Base-by-base conservation (phyloP, 2,329 filamentous ascomycete genomes). In the Cladosporium austrohemisphaericum region DNA sequence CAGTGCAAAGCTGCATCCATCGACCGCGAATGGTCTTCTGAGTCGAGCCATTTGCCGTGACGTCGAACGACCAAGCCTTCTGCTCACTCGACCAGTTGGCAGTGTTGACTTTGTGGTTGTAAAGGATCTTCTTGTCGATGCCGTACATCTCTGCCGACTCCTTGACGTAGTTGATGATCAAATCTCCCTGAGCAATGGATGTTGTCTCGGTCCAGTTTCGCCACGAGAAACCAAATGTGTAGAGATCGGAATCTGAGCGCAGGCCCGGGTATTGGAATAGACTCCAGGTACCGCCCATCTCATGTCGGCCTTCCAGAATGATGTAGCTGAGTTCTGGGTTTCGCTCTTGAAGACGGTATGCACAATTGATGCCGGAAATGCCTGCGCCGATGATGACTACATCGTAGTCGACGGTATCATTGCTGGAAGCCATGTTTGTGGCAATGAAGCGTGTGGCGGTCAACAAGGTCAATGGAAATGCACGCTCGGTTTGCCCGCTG, bases 211-310 rank as follows among this genome's bases (percentile, higher is more conserved):
- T 69, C 86, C 86, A 91, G 0, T 84, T 83, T 33, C 80, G 76
- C 80, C 85, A 91, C 1, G 77, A 67, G 57, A 89, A 89, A 14
- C 74, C 74, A 50, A 76, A 74, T 4, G 74, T 76, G 58, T 74
- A 69, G 36, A 76, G 62, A 54, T 76, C 74, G 0, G 71, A 73
- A 52, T 76, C 73, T 14, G 71, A 75, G 11, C 73, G 71, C 55
- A 88, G 84, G 6, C 87, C 61, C 0, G 85, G 86, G 57, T 89
- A 92, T 32, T 76, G 79, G 71, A 89, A 92, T 2, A 90, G 69
- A 59, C 85, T 82, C 87, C 87, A 91, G 0, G 87, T 92, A 1
- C 88, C 87, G 1, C 87, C 87, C 5, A 91, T 72, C 20, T 73
- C 70, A 41, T 76, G 71, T 26, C 87, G 81, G 1, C 74, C 76